Percentiles rank a stretch among this genome's conserved stretches.
Conservation (phyloP, 225 moss, liverwort and hornwort species). For the Thuidium tamariscinum region DNA sequence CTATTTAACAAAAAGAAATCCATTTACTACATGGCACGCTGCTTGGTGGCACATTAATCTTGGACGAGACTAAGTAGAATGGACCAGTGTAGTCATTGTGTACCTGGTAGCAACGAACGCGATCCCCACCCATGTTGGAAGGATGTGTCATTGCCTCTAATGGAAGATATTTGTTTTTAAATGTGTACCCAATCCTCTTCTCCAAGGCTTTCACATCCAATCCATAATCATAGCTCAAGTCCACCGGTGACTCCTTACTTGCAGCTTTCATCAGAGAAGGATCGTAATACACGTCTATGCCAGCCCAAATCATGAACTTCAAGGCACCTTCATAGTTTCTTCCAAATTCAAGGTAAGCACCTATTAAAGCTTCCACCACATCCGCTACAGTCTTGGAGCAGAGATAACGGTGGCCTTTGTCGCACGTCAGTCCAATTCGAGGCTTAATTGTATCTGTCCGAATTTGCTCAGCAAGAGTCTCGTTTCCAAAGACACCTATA, state of each 20-base stretch:
- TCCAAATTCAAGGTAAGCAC: slow-evolving; percentile 56
- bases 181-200: slow-evolving; percentile 56
- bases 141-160: slow-evolving; percentile 94
- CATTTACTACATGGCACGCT: too few relatives aligned
- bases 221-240: slow-evolving; percentile 40
- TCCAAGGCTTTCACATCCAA: slow-evolving; percentile 58
- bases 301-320: slow-evolving; percentile 83
- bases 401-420: slow-evolving; percentile 79
- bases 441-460: slow-evolving; percentile 17
- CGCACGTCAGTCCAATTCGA: slow-evolving; percentile 80
- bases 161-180: slow-evolving; percentile 62
- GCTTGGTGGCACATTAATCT: not conserved
- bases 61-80: not conserved
- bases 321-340: slow-evolving; percentile 46
- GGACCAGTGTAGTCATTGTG: not conserved
- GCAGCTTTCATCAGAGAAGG: slow-evolving; percentile 22
- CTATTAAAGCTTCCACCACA: slow-evolving; percentile 82
- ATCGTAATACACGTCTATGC: slow-evolving; percentile 57
- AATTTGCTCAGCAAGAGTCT: not conserved
- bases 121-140: slow-evolving; percentile 57
- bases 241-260: slow-evolving; percentile 26
- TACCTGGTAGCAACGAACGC: slow-evolving; percentile 88
- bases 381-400: slow-evolving; percentile 96
- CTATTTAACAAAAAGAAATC: not conserved
- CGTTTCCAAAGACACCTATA: slow-evolving; percentile 8